A percentile compares a stretch with the other conserved stretches of the same genome.
Conservation (phyloP, 805 yeast species). For the Kregervanrija pseudodelftensis region DNA sequence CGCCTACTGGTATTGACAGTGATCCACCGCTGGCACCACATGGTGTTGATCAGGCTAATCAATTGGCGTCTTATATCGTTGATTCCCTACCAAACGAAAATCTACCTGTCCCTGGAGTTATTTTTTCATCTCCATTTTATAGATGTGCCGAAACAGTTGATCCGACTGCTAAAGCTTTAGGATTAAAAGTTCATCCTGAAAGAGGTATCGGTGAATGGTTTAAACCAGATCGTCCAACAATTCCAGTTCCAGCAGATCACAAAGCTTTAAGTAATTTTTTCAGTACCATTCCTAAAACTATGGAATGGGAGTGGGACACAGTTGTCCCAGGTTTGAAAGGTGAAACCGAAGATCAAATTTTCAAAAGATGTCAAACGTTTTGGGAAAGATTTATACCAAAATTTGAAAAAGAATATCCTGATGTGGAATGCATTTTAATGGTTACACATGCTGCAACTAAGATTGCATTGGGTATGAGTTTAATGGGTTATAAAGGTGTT, state of each 20-base stretch:
- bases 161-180: conserved; percentile 58
- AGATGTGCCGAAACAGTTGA: conserved; percentile 78
- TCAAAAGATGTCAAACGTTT: conserved; percentile 50
- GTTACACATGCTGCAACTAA: conserved; percentile 92
- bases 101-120: conserved; percentile 55
- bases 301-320: conserved; percentile 40
- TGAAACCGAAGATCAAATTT: conserved; percentile 68
- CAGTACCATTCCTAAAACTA: conserved; percentile 32
- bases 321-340: conserved; percentile 60
- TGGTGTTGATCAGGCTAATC: conserved; percentile 82
- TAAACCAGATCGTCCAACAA: conserved; percentile 54
- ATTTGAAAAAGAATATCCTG: conserved; percentile 51
- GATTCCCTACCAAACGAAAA: conserved; percentile 19
- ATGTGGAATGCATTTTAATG: conserved; percentile 56
- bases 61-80: conserved; percentile 57
- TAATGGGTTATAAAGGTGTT: conserved; percentile 46
- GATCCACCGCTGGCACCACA: conserved; percentile 86
- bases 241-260: conserved; percentile 62
- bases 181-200: conserved; percentile 58
- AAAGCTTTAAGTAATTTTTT: conserved; percentile 48
- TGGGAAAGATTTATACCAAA: conserved; percentile 50
- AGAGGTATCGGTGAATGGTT: conserved; percentile 93
- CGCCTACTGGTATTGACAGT: conserved; percentile 84
- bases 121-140: conserved; percentile 80
- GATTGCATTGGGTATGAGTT: conserved; percentile 76